Percentiles rank a stretch among this genome's conserved stretches.
These are phyloP conservation scores for Zygoascus meyerae DNA, from an alignment of 1,139 yeast genomes.

Conservation along the genomic window DNA sequence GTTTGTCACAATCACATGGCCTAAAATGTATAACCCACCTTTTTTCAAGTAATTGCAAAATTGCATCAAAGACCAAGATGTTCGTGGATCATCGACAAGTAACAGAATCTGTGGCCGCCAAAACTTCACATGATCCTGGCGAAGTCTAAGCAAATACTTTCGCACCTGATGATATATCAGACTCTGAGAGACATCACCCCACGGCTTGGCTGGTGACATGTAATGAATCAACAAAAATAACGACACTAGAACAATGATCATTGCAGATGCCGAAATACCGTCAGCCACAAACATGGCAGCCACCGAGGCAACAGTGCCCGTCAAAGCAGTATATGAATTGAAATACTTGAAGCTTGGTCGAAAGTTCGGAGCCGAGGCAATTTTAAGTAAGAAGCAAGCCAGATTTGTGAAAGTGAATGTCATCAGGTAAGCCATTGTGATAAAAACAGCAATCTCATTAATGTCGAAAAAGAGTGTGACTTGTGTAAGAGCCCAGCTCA, in stretches of 20 bases:
- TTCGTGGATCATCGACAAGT: slow-evolving; percentile 83
- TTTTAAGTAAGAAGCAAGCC: slow-evolving; percentile 80
- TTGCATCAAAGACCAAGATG: slow-evolving; percentile 86
- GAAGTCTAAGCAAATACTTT: slow-evolving; percentile 71
- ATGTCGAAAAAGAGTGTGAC: slow-evolving; percentile 80
- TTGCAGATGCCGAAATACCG: slow-evolving; percentile 75
- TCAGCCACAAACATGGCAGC: slow-evolving; percentile 93
- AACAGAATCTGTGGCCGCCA: slow-evolving; percentile 95
- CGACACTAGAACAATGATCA: slow-evolving; percentile 58
- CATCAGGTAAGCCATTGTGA: slow-evolving; percentile 95
- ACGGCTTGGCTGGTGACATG: slow-evolving; percentile 86
- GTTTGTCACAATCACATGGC: slow-evolving; percentile 69
- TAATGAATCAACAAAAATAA: slow-evolving; percentile 78
- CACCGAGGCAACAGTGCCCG: slow-evolving; percentile 64
- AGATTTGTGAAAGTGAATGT: slow-evolving; percentile 89
- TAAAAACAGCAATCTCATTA: slow-evolving; percentile 88
- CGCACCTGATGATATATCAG: slow-evolving; percentile 93
- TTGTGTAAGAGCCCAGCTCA: slow-evolving; percentile 81
- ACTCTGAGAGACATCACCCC: slow-evolving; percentile 97
- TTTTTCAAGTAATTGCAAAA: slow-evolving; percentile 92
- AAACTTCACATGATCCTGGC: slow-evolving; percentile 89
- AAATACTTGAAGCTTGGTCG: slow-evolving; percentile 90
- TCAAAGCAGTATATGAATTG: slow-evolving; percentile 70
- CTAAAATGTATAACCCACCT: slow-evolving; percentile 87
- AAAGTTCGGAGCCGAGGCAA: slow-evolving; percentile 94